phyloP scores from a whole-genome alignment of 2,329 filamentous ascomycete genomes.

The Paecilomyces niveus region DNA sequence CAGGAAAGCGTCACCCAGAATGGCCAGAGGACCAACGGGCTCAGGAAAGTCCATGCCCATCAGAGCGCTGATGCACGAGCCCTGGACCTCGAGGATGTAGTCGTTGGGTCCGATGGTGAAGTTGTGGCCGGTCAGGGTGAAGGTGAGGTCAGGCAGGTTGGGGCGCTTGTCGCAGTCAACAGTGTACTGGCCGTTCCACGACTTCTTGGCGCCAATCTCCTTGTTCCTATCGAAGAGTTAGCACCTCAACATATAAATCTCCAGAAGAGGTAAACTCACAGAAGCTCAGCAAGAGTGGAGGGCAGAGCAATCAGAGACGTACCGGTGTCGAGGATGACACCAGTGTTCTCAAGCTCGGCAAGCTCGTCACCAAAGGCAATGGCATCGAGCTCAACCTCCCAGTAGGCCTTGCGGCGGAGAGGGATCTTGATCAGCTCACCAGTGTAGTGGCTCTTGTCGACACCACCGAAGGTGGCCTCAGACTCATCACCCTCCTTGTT shows the following conservation, averaged over 20 bases:
- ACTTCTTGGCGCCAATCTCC: constrained; percentile 97
- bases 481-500: constrained; percentile 67
- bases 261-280: constrained; percentile 42
- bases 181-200: constrained; percentile 93
- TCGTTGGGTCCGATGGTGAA: constrained; percentile 84
- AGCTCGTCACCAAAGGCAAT: constrained; percentile 81
- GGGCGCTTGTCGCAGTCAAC: constrained; percentile 82
- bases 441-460: constrained; percentile 72
- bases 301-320: constrained; percentile 96
- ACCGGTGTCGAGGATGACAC: constrained; percentile 95
- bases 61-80: constrained; percentile 94
- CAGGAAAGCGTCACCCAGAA: constrained; percentile 67
- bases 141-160: constrained; percentile 81
- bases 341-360: constrained; percentile 87
- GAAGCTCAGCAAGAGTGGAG: constrained; percentile 80
- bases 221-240: constrained; percentile 54
- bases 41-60: constrained; percentile 91
- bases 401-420: constrained; percentile 97
- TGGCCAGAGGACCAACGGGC: constrained; percentile 84
- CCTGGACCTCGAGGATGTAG: constrained; percentile 93
- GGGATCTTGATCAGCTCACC: constrained; percentile 91
- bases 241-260: not conserved
- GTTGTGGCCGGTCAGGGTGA: constrained; percentile 83
- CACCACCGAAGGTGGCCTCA: constrained; percentile 81
- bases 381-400: constrained; percentile 94